A percentile compares a stretch with the other conserved stretches of the same genome.
Conservation (phyloP, 768 basidiomycete genomes). For the Mycena vitilis region DNA sequence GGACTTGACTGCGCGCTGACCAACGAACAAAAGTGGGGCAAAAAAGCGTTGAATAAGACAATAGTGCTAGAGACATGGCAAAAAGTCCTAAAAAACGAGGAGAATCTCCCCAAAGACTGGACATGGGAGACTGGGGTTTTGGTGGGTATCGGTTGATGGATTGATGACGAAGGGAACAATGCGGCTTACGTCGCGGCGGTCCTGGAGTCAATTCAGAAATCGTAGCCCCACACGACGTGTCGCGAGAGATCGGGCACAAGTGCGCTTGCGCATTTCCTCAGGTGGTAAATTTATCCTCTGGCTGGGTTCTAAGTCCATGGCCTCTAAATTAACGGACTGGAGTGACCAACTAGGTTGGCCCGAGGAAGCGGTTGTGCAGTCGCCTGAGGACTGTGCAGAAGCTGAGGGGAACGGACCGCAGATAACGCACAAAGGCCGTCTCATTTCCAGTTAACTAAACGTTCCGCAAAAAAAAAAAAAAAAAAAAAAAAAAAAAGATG, state of each 20-base stretch:
- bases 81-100: conserved; percentile 18
- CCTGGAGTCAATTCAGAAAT: no score
- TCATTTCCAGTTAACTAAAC: no score
- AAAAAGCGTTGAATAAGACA: conserved; percentile 8
- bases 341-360: background rate
- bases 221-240: background rate
- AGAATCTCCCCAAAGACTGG: no score
- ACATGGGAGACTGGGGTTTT: no score
- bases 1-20: background rate
- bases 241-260: background rate
- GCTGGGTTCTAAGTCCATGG: background rate
- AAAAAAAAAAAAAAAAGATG: no score
- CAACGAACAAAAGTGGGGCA: conserved; percentile 15
- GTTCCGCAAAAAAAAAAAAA: no score
- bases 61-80: conserved; percentile 9
- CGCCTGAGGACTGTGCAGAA: no score
- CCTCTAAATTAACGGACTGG: no score
- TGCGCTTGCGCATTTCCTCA: background rate
- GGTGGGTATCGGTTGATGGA: background rate
- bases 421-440: no score
- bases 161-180: background rate
- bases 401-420: no score
- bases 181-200: no score
- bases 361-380: no score
- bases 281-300: background rate